Base-by-base conservation (phyloP, 768 basidiomycete species). In the Termitomyces eurrhizus region DNA sequence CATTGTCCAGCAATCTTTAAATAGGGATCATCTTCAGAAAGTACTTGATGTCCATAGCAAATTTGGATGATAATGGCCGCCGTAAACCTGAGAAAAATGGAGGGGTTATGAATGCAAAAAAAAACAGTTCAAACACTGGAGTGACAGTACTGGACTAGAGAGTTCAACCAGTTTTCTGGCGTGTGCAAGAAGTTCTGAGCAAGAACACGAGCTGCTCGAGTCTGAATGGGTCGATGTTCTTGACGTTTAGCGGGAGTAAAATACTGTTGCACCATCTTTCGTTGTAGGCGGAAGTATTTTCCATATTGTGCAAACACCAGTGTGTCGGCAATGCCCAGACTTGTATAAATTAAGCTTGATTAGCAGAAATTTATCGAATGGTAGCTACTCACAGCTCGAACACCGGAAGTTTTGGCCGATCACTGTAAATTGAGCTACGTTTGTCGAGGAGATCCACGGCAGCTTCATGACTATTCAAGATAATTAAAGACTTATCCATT, bases 181-280 rank as follows among this genome's bases (percentile, higher is more conserved):
- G 62, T 33, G 50, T 62, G 54, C 44, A 73, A 60, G 7, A 78
- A 46, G 36, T 71, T 71, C 29, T 64, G 35, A 26, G 74, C 62
- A 45, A 79, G 72, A n/a, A 67, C 61, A 16, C 63, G 66, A 2
- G 73, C 76, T 64, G 76, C 72, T 33, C 59, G 50, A 49, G 72
- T 68, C 51, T 73, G 69, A 33, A 73, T 63, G n/a, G 65, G 63
- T 13, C 64, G 59, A 60, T 73, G 72, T 7, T 65, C 54, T 46
- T 60, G 55, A 32, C 72, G 66, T 33, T 68, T 64, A 21, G 62
- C 60, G 21, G 59, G 61, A 39, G 58, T 70, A 33, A 69, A 61
- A 36, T 64, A 62, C 29, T 65, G 62, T 42, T 67, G 61, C 29
- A 68, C 56, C 41, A 68, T 57, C 37, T 58, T 59, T 49, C 70